Percentiles rank a stretch among this genome's conserved stretches.
Conservation (phyloP, 1,284 basidiomycete species). For the Waitea zeae region DNA sequence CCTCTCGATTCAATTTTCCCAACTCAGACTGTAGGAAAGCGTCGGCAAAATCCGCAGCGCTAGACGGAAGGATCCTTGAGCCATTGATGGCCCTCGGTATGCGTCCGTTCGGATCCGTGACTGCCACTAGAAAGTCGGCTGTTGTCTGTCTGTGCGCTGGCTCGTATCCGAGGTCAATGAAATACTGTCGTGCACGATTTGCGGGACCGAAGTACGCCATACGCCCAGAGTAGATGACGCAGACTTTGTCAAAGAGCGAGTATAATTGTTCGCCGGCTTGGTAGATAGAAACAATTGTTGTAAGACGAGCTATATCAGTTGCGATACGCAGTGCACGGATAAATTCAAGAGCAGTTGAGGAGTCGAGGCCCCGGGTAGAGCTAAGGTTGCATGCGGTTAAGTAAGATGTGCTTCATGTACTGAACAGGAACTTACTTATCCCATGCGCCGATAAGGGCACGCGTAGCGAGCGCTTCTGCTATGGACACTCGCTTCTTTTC, state of each 20-base stretch:
- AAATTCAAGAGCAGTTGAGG: conserved; percentile 53
- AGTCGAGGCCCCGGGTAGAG: conserved; percentile 56
- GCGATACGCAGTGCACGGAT: conserved; percentile 40
- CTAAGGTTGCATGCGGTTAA: too few species aligned
- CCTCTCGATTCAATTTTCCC: conserved; percentile 15
- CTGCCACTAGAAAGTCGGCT: conserved; percentile 44
- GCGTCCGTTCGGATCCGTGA: conserved; percentile 48
- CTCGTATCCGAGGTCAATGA: conserved; percentile 52
- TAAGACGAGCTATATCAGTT: conserved; percentile 31
- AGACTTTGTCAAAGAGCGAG: conserved; percentile 51
- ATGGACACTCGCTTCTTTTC: conserved; percentile 73
- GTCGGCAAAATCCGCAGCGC: conserved; percentile 39
- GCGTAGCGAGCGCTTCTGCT: conserved; percentile 44
- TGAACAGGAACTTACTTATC: too few species aligned
- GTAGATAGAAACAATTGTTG: conserved; percentile 58
- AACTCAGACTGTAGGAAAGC: conserved; percentile 15
- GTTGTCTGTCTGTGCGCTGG: conserved; percentile 42
- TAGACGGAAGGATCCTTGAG: conserved; percentile 33
- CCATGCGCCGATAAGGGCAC: conserved; percentile 46
- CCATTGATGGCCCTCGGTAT: conserved; percentile 27
- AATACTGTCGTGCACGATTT: conserved; percentile 42
- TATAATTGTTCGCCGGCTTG: conserved; percentile 42
- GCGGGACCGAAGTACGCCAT: conserved; percentile 60
- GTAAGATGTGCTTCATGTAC: too few species aligned
- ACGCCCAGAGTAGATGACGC: conserved; percentile 50